Base-by-base conservation (phyloP, 2,329 filamentous ascomycete genomes). In the Ascochyta clinopodiicola region DNA sequence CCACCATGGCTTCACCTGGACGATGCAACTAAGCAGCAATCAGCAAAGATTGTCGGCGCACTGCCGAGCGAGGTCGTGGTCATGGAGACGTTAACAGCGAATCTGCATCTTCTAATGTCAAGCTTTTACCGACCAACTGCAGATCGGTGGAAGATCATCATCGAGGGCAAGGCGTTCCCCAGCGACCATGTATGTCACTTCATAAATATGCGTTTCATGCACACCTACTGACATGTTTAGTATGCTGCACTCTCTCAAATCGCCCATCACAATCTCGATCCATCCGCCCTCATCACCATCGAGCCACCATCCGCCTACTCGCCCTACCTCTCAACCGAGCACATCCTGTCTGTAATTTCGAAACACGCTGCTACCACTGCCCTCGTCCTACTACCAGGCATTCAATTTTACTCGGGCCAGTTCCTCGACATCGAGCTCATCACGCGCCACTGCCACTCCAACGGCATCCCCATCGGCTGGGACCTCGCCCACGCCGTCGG, bases 391-490 rank as follows among this genome's bases (percentile, higher is more conserved):
- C 84, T 97, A 0, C 91, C 92, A 0, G 93, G 91, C 9, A 89
- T 97, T 37, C 92, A 97, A 72, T 97, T 92, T 79, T 96, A 96
- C 78, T 95, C 89, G 0, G 92, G 92, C 50, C 93, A 97, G 73
- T 85, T 90, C 52, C 90, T 96, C 64, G 91, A 96, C 74, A 93
- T 97, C 4, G 77, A 85, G 38, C 82, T 78, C 38, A 96, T 96
- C 73, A 96, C 93, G 0, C 82, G 82, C 1, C 83, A 93, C 76
- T 92, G 92, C 0, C 88, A 88, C 61, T 81, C 80, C 0, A 85
- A 85, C 61, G 89, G 87, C 45, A 86, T 96, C 38, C 75, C 86
- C 1, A 86, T 95, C 4, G 91, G 92, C 24, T 96, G 92, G 92
- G 92, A 96, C 71, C 86, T 95, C 24, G 92, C 92, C 0, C 92